Evolutionary conservation across 1,139 yeast species (phyloP), one percentile per base, ranked within the genome.

Genomic region (Eremothecium gossypii): DNA sequence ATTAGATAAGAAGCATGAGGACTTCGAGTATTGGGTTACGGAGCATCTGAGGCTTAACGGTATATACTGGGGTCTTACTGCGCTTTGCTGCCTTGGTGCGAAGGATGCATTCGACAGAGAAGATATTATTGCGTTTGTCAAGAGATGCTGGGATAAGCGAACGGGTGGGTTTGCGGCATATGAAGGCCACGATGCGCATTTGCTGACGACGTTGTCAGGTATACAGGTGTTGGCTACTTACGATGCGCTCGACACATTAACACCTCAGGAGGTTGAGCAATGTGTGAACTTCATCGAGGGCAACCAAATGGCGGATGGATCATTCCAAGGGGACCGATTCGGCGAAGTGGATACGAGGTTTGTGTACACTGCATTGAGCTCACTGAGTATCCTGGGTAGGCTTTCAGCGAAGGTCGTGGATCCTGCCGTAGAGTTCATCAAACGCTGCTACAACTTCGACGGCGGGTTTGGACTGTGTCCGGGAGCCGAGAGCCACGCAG

Each of bases 401-500:
- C 66, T 89, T 45, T 75, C 77, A n/a, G 57, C 67, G 4, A 72
- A 77, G 17, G 66, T 84, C 7, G 79, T 76, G 0, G 78, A 74
- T 7, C 77, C 77, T 1, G 85, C 95, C 0, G 79, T 76, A 1
- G 67, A 66, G 1, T 91, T 79, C 64, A 74, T 89, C 8, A 54
- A 74, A 46, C 57, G 60, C 35, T 93, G 98, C 61, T 80, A 75
- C 49, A 93, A 93, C 60, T 91, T 86, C 57, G 98, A 91, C 59
- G 99, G 98, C 3, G 96, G 95, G 0, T 91, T 84, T 67, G 98
- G 98, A 0, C 69, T 85, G 65, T 77, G 78, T 8, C 98, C 98
- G 0, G 96, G 96, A 0, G 89, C 95, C 0, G 99, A 91, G 59
- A 79, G 93, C 40, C 99, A 91, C 63, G 81, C 95, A 1, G 96